Evolutionary conservation across 345 rosid genomes (phyloP), one percentile per base, ranked within the genome.

Genomic region (Aethionema arabicum): DNA sequence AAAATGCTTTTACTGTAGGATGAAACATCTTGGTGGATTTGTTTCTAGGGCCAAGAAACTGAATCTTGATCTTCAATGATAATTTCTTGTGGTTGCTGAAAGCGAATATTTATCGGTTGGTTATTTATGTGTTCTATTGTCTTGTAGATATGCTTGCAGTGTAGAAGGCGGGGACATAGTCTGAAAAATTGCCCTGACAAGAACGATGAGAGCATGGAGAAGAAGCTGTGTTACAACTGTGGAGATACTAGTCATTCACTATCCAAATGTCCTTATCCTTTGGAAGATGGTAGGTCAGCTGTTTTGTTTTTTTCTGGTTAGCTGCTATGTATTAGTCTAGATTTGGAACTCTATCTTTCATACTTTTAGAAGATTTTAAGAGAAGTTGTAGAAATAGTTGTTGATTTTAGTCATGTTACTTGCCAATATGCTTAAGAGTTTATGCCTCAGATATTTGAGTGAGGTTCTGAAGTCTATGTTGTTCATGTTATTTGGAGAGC

Each of bases 191-290:
- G 99, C 47, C 91, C 91, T 3, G 72, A 71, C 40, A 87, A 87
- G 76, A 74, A 52, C 10, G 87, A 82, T 3, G 86, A 80, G 60
- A 77, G 76, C 46, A 39, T 58, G 21, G 87, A 79, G 37, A 69
- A 73, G 65, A 93, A 81, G 78, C 36, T 79, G 61, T 90, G 99
- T 67, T 90, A 93, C 69, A 93, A 87, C 66, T 93, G 99, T 13
- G 96, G 99, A 9, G 84, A 80, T 64, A 57, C 67, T 35, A 83
- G 90, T n/a, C 97, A 93, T 79, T 84, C 97, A 0, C 95, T 93
- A 44, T 68, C 87, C 9, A 77, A 76, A 7, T 93, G 99, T 59
- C 78, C 91, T 33, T 75, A 62, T 40, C 97, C 96, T 59, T 72
- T 80, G 72, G 78, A 80, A 80, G 91, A 90, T 35, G 97, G 99